These are phyloP conservation scores for Lepidium didymum DNA, from an alignment of 345 rosid species.

Conservation along the genomic window DNA sequence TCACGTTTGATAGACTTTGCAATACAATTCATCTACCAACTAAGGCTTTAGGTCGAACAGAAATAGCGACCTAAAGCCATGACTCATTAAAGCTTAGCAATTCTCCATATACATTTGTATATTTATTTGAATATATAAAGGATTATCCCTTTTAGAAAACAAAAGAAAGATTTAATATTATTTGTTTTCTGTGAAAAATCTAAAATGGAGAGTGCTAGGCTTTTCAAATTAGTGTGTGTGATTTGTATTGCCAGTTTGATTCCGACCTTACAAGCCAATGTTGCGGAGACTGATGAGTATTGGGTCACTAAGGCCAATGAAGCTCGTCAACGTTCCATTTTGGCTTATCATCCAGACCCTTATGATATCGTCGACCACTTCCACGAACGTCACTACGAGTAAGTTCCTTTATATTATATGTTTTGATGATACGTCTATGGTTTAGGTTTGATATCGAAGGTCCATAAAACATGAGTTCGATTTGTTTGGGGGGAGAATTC, in stretches of 20 bases:
- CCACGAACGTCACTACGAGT: slow-evolving; percentile 31
- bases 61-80: slow-evolving; percentile 18
- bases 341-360: slow-evolving; percentile 45
- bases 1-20: slow-evolving; percentile 17
- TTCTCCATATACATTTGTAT: slow-evolving; percentile 19
- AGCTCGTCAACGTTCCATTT: slow-evolving; percentile 25
- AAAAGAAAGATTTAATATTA: not conserved
- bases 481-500: too few relatives aligned
- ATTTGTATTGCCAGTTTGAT: slow-evolving; percentile 30
- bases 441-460: too few relatives aligned
- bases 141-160: slow-evolving; percentile 15
- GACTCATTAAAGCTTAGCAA: slow-evolving; percentile 22
- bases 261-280: slow-evolving; percentile 32
- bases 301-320: slow-evolving; percentile 38
- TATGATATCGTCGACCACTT: slow-evolving; percentile 37
- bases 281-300: slow-evolving; percentile 44
- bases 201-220: slow-evolving; percentile 28
- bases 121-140: slow-evolving; percentile 4
- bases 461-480: too few relatives aligned
- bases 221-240: slow-evolving; percentile 22
- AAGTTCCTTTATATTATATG: not conserved
- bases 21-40: slow-evolving; percentile 20
- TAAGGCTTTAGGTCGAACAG: slow-evolving; percentile 19
- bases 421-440: too few relatives aligned
- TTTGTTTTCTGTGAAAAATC: not conserved